Evolutionary conservation across 352 stramenopile species (phyloP).

Genomic region (Phytopythium oedochilum): DNA sequence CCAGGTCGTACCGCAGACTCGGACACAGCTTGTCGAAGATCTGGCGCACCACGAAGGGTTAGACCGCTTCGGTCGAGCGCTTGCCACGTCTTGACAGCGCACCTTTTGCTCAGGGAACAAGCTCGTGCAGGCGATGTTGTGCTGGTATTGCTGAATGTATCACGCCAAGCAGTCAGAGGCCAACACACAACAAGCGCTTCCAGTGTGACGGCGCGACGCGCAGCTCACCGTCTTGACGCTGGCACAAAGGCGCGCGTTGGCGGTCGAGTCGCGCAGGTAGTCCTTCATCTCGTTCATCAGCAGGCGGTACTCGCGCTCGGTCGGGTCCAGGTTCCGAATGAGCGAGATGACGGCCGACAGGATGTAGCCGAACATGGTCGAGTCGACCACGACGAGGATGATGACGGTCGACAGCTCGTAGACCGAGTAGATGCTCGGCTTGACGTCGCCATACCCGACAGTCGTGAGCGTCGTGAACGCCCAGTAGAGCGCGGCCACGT

Average conservation of each 20-base stretch:
- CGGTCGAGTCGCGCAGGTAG: conserved; percentile 63
- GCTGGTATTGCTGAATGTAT: conserved; percentile 55
- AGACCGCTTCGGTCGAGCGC: not conserved
- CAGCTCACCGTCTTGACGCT: conserved; percentile 54
- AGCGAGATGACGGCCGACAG: conserved; percentile 78
- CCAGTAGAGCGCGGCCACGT: conserved; percentile 85
- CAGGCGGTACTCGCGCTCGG: conserved; percentile 66
- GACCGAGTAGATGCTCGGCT: conserved; percentile 63
- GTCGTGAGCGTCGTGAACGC: conserved; percentile 90
- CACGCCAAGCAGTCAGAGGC: not conserved
- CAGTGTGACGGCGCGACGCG: not conserved
- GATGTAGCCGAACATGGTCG: conserved; percentile 81
- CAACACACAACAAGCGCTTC: conserved; percentile 7
- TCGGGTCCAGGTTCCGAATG: conserved; percentile 75
- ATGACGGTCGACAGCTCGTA: conserved; percentile 71
- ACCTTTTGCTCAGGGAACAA: conserved; percentile 84
- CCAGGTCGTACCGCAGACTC: conserved; percentile 77
- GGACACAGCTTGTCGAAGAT: conserved; percentile 80
- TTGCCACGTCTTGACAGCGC: no score
- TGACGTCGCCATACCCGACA: conserved; percentile 83
- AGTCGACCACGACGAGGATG: conserved; percentile 75
- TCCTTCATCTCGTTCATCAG: conserved; percentile 87
- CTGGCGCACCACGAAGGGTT: conserved; percentile 12
- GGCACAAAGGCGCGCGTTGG: conserved; percentile 44
- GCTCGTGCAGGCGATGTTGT: conserved; percentile 60